phyloP scores from a whole-genome alignment of 805 yeast species.

The Kodamaea neixiangensis region DNA sequence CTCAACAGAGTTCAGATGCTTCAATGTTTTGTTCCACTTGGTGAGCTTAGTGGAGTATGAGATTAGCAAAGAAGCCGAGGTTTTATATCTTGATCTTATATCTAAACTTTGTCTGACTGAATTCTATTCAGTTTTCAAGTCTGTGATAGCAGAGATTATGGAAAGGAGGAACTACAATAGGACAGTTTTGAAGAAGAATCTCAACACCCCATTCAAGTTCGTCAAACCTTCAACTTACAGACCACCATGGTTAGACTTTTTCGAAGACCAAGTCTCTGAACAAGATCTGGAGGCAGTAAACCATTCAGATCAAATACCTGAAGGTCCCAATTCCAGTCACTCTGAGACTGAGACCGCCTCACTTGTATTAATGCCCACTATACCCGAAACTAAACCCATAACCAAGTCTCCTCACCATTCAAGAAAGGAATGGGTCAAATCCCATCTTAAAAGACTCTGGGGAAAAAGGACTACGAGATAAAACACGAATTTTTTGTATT shows the following conservation, averaged over 20 bases:
- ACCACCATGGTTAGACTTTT: background rate
- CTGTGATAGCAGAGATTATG: background rate
- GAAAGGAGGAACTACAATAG: background rate
- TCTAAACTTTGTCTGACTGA: background rate
- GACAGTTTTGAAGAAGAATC: background rate
- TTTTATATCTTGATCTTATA: background rate
- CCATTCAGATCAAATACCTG: background rate
- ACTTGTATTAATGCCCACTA: background rate
- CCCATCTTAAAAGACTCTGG: background rate
- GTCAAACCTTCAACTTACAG: constrained; percentile 5
- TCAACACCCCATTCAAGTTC: background rate
- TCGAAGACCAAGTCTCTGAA: background rate
- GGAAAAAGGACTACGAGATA: background rate
- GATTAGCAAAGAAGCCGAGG: background rate
- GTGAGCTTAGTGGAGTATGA: background rate
- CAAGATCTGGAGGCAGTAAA: background rate
- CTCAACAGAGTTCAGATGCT: background rate
- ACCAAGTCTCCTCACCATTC: background rate
- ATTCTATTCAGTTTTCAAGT: background rate
- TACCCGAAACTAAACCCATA: background rate
- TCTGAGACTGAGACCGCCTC: background rate
- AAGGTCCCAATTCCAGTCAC: background rate
- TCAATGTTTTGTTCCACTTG: background rate
- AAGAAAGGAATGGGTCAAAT: background rate
- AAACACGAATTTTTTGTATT: background rate